These are phyloP conservation scores for Colletotrichum coccodes DNA, from an alignment of 2,329 filamentous ascomycete species.

Conservation along the genomic window DNA sequence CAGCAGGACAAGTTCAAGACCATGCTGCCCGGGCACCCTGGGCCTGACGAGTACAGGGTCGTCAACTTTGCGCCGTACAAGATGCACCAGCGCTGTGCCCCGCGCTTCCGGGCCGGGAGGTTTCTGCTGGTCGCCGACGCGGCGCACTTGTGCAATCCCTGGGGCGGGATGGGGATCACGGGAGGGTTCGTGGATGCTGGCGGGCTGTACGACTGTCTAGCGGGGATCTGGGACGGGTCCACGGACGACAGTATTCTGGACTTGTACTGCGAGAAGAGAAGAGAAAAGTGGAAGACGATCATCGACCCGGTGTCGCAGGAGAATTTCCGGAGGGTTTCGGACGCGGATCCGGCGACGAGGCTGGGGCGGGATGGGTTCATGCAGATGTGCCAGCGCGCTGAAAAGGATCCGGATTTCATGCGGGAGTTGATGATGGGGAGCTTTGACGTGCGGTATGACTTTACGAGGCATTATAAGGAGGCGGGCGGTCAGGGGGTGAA, in stretches of 20 bases:
- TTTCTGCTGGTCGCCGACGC: slow-evolving; percentile 69
- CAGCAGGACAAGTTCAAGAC: slow-evolving; percentile 65
- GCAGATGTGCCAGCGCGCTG: slow-evolving; percentile 47
- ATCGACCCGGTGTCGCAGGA: slow-evolving; percentile 55
- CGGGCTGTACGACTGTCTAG: slow-evolving; percentile 68
- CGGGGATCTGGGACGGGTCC: slow-evolving; percentile 54
- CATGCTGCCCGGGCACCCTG: slow-evolving; percentile 69
- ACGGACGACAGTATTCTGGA: slow-evolving; percentile 56
- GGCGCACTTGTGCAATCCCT: slow-evolving; percentile 65
- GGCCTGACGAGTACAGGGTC: slow-evolving; percentile 66
- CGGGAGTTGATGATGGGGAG: slow-evolving; percentile 46
- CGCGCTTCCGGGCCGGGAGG: slow-evolving; percentile 65
- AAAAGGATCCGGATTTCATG: slow-evolving; percentile 45
- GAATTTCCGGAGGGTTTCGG: slow-evolving; percentile 55
- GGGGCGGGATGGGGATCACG: slow-evolving; percentile 71
- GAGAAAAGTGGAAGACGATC: slow-evolving; percentile 55
- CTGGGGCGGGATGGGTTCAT: slow-evolving; percentile 43
- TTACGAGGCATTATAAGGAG: slow-evolving; percentile 53
- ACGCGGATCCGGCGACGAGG: slow-evolving; percentile 50
- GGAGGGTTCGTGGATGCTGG: slow-evolving; percentile 73
- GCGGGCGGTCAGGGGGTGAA: neutral
- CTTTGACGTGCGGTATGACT: slow-evolving; percentile 54
- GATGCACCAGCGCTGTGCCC: slow-evolving; percentile 70
- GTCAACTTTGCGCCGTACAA: slow-evolving; percentile 68
- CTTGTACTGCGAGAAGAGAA: slow-evolving; percentile 56